A percentile compares a stretch with the other conserved stretches of the same genome.
Conservation (phyloP, 2,329 filamentous ascomycete species). For the Ceratocystis harringtonii region DNA sequence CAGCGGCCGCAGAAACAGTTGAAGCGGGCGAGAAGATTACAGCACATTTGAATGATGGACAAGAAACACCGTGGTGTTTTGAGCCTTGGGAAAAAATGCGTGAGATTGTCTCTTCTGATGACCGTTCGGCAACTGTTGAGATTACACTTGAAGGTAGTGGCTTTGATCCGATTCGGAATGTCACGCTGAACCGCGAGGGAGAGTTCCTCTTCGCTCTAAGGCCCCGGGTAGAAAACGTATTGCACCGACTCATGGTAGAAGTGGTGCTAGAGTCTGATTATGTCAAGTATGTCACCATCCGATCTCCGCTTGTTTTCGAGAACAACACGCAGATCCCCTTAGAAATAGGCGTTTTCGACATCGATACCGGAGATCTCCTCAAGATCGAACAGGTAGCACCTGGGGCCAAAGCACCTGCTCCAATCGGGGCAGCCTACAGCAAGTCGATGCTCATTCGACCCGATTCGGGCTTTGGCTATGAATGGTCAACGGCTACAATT, state of each 20-base stretch:
- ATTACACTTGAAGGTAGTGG: constrained; percentile 83
- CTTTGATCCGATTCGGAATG: constrained; percentile 78
- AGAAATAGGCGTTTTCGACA: constrained; percentile 81
- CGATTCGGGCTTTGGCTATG: constrained; percentile 90
- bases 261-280: constrained; percentile 85
- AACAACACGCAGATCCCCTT: constrained; percentile 95
- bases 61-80: constrained; percentile 90
- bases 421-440: constrained; percentile 80
- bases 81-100: constrained; percentile 94
- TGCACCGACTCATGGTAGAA: constrained; percentile 84
- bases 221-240: constrained; percentile 68
- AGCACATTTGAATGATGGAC: constrained; percentile 68
- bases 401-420: constrained; percentile 75
- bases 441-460: constrained; percentile 79
- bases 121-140: constrained; percentile 61
- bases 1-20: neutral
- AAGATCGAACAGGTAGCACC: constrained; percentile 97
- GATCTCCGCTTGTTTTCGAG: constrained; percentile 81
- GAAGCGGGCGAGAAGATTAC: constrained; percentile 35
- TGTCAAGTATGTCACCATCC: constrained; percentile 92
- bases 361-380: constrained; percentile 71
- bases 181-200: constrained; percentile 85
- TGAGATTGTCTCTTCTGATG: constrained; percentile 78
- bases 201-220: constrained; percentile 80
- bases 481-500: constrained; percentile 78